Base-by-base conservation (phyloP, 2,329 filamentous ascomycete genomes). In the Aspergillus sp. region DNA sequence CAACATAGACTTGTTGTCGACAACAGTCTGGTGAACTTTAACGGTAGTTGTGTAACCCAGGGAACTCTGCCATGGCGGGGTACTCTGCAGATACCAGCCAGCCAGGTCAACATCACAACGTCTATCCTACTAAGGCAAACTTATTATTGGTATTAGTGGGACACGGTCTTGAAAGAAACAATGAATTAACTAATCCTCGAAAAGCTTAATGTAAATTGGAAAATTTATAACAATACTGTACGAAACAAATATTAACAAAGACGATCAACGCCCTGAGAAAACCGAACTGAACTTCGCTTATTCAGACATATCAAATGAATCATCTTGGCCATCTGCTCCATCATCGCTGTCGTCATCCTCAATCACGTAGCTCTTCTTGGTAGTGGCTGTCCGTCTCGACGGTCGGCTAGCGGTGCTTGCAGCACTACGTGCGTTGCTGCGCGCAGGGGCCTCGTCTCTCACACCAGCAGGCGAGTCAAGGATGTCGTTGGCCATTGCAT, bases 401-500 rank as follows among this genome's bases (percentile, higher is more conserved):
- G 78, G 76, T 52, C 77, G 73, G 50, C 48, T 30, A 9, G 26
- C 9, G 26, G 26, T 30, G 26, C 26, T 60, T 24, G 73, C 66
- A 7, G 73, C 55, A 43, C 68, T 73, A 18, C 65, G 67, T 17
- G 74, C 65, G 6, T 73, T 56, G 42, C 69, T 73, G 22, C 66
- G 68, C 22, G 64, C 66, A 18, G 71, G 63, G 34, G 64, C 67
- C 39, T 69, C 68, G 22, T 68, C 66, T n/a, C 71, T 71, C 43
- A 71, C 67, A 9, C 62, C 58, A 11, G 66, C 69, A 2, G 73
- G 78, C 43, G 70, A 80, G 61, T 79, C 76, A 44, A 78, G 66
- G 42, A 80, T 74, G 54, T 80, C 75, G 59, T 80, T 76, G 36
- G 76, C 76, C 71, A 80, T 76, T 30, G 75, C 72, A 54, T 79